Conservation (phyloP, 192 early-diverging fungal species). For the Coemansia sp. region DNA sequence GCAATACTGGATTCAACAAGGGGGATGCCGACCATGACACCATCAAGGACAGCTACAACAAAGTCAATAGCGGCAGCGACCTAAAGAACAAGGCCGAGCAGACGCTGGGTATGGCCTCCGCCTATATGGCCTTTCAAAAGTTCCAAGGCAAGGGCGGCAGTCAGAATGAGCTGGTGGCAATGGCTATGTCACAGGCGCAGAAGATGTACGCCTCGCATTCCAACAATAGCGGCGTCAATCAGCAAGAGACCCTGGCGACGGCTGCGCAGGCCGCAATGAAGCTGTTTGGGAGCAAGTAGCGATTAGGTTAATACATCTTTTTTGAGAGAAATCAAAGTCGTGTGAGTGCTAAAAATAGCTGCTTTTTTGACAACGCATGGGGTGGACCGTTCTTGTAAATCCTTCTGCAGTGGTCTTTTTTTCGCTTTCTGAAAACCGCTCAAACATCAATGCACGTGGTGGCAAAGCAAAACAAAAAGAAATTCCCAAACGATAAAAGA, state of each 20-base stretch:
- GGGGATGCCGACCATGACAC: slow-evolving; percentile 27
- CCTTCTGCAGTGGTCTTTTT: not conserved
- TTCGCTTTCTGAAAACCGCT: not conserved
- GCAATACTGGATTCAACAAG: slow-evolving; percentile 33
- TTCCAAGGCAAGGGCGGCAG: slow-evolving; percentile 29
- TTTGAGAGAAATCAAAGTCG: not conserved
- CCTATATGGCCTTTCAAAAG: slow-evolving; percentile 45
- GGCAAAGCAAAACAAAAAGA: not conserved
- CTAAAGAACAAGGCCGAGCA: slow-evolving; percentile 32
- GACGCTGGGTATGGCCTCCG: slow-evolving; percentile 43
- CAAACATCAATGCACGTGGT: not conserved
- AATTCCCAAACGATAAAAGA: not conserved
- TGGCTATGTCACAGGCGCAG: slow-evolving; percentile 46
- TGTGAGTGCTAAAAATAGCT: not conserved
- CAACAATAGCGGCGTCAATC: slow-evolving; percentile 24
- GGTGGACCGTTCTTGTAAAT: slow-evolving; percentile 2
- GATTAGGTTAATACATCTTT: not conserved
- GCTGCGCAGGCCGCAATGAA: slow-evolving; percentile 51
- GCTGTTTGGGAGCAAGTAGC: slow-evolving; percentile 22
- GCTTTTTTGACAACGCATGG: not conserved
- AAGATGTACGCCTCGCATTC: slow-evolving; percentile 43
- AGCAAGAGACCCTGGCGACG: slow-evolving; percentile 48
- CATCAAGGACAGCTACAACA: slow-evolving; percentile 33
- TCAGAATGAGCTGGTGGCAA: slow-evolving; percentile 41
- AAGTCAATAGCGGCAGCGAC: slow-evolving; percentile 11